phyloP scores from a whole-genome alignment of 371 early-diverging fungal species.

The Basidiobolus meristosporus region DNA sequence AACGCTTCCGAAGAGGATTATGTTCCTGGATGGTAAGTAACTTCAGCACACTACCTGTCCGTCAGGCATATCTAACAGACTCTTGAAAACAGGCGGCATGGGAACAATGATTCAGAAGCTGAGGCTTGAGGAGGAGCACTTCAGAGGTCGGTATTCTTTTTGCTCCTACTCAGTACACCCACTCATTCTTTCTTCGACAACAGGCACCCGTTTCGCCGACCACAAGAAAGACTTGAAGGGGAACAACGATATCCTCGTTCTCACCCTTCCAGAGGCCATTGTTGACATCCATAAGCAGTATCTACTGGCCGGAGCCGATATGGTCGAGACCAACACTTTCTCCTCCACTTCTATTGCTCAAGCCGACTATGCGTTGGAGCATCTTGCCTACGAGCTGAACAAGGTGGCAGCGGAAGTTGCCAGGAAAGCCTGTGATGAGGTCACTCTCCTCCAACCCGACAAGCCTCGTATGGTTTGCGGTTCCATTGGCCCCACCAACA shows the following conservation, averaged over 20 bases:
- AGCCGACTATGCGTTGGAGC: slow-evolving; percentile 70
- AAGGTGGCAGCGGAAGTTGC: slow-evolving; percentile 78
- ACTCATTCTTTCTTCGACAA: slow-evolving; percentile 13
- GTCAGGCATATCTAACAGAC: not conserved
- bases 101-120: slow-evolving; percentile 84
- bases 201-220: slow-evolving; percentile 56
- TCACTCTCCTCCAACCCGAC: slow-evolving; percentile 6
- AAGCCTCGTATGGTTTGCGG: not conserved
- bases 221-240: slow-evolving; percentile 75
- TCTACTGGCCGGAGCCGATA: slow-evolving; percentile 78
- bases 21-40: slow-evolving; percentile 55
- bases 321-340: slow-evolving; percentile 90
- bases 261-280: slow-evolving; percentile 77
- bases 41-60: not conserved
- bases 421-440: slow-evolving; percentile 59
- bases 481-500: slow-evolving; percentile 3
- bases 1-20: slow-evolving; percentile 62
- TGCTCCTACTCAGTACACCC: not conserved
- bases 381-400: slow-evolving; percentile 75
- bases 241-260: slow-evolving; percentile 82
- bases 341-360: slow-evolving; percentile 78
- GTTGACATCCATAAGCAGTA: slow-evolving; percentile 71
- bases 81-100: slow-evolving; percentile 56
- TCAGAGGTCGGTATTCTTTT: slow-evolving; percentile 27
- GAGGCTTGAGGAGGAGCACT: slow-evolving; percentile 61